phyloP scores from a whole-genome alignment of 2,329 filamentous ascomycete genomes.

The Neoascochyta sp. region DNA sequence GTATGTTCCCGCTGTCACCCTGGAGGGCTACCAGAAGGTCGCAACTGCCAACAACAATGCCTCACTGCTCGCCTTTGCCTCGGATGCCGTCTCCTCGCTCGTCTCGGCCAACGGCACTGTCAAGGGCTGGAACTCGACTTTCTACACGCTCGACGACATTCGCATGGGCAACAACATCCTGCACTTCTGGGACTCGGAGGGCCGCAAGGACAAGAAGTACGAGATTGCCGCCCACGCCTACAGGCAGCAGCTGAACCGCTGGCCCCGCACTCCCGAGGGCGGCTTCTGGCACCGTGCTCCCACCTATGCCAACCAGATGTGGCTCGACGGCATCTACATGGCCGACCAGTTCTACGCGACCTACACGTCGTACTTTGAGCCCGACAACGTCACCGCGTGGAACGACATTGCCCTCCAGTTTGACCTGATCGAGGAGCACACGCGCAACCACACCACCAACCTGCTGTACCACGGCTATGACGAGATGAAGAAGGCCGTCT shows the following conservation, averaged over 20 bases:
- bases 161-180: constrained; percentile 53
- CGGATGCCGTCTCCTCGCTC: constrained; percentile 47
- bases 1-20: constrained; percentile 48
- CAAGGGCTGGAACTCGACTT: constrained; percentile 45
- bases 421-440: constrained; percentile 36
- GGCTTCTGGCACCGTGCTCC: constrained; percentile 55
- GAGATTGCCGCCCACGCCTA: constrained; percentile 48
- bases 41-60: constrained; percentile 45
- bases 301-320: constrained; percentile 54
- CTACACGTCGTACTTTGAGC: constrained; percentile 39
- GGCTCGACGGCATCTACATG: constrained; percentile 54
- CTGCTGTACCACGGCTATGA: constrained; percentile 38
- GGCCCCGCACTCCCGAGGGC: constrained; percentile 50
- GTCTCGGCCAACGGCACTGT: constrained; percentile 50
- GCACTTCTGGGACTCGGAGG: constrained; percentile 47
- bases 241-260: constrained; percentile 46
- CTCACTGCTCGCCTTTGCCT: constrained; percentile 45
- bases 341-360: constrained; percentile 40
- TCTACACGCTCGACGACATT: constrained; percentile 50
- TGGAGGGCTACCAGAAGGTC: constrained; percentile 47
- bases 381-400: constrained; percentile 41
- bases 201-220: constrained; percentile 45
- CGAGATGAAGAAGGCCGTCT: constrained; percentile 32
- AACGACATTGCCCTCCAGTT: constrained; percentile 42
- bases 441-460: constrained; percentile 31